Evolutionary conservation across 1,284 basidiomycete genomes (phyloP), one percentile per base, ranked within the genome.

Genomic region (Leccinum fuscescens): DNA sequence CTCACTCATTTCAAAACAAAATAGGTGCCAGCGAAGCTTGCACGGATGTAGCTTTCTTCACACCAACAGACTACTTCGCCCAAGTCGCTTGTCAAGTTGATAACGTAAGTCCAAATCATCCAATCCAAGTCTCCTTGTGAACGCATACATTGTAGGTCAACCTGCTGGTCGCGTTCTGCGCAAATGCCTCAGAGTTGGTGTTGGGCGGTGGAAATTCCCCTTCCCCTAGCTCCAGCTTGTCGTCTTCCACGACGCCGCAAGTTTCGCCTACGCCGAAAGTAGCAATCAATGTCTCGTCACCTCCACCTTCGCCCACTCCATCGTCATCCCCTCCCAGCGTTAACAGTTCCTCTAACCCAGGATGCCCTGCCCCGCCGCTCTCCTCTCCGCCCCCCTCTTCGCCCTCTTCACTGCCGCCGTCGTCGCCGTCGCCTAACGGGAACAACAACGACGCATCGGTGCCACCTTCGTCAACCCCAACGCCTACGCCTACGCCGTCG

Each of bases 61-160:
- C 39, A 3, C 60, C 79, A 2, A 65, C 73, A 56, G 80, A 82
- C 62, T 77, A 72, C 58, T 62, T 68, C 39, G 80, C 77, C 24
- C 80, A 81, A 62, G 75, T 75, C 12, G 70, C 66, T 24, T 82
- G 76, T 51, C 56, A 73, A 57, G 8, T 9, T 1, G 4, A 65
- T 42, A n/a, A 77, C 50, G 75, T 74, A 37, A 59, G 74, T 61
- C 12, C 7, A 5, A 22, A 24, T 17, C 31, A 14, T 37, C 5
- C 33, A 9, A 11, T 37, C 15, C 7, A 11, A 7, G 14, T 27
- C 15, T 15, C 2, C 7, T 33, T 14, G 20, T 29, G 15, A 48
- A 51, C 12, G 22, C 14, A 9, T n/a, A n/a, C 7, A 22, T 11
- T 4, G 5, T 29, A 72, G 73, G 72, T 67, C 39, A 39, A 74